These are phyloP conservation scores for Calonectria pteridis DNA, from an alignment of 2,329 filamentous ascomycete species.

Conservation along the genomic window DNA sequence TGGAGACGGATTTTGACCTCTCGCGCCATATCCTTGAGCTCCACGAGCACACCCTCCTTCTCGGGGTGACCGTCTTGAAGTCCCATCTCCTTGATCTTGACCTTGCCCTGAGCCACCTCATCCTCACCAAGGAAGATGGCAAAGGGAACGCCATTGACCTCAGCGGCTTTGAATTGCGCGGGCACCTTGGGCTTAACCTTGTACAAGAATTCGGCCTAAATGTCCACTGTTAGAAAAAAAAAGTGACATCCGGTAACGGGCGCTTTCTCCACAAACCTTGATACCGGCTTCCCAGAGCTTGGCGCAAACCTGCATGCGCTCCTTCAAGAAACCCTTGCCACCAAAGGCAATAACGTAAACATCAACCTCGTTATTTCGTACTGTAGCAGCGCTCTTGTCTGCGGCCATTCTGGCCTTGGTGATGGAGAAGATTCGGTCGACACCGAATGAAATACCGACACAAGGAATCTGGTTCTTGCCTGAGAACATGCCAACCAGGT, in stretches of 20 bases:
- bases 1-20: conserved; percentile 68
- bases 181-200: conserved; percentile 92
- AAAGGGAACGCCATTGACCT: conserved; percentile 83
- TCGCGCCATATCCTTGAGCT: conserved; percentile 70
- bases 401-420: conserved; percentile 80
- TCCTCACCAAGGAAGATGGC: conserved; percentile 93
- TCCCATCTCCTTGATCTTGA: conserved; percentile 85
- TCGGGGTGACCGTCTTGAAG: conserved; percentile 86
- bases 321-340: conserved; percentile 85
- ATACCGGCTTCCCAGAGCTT: conserved; percentile 88
- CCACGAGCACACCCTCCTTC: conserved; percentile 86
- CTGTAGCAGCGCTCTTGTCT: conserved; percentile 64
- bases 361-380: conserved; percentile 78
- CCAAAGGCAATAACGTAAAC: conserved; percentile 97
- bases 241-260: neutral
- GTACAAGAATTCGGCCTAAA: conserved; percentile 83
- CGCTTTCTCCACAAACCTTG: conserved; percentile 66
- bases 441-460: conserved; percentile 84
- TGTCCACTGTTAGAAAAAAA: conserved; percentile 28
- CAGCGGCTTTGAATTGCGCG: conserved; percentile 92
- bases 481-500: conserved; percentile 93
- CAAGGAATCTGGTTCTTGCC: conserved; percentile 82
- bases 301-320: conserved; percentile 85
- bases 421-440: conserved; percentile 95
- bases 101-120: conserved; percentile 84